phyloP scores from a whole-genome alignment of 805 yeast species.

The Candida sonorensis region DNA sequence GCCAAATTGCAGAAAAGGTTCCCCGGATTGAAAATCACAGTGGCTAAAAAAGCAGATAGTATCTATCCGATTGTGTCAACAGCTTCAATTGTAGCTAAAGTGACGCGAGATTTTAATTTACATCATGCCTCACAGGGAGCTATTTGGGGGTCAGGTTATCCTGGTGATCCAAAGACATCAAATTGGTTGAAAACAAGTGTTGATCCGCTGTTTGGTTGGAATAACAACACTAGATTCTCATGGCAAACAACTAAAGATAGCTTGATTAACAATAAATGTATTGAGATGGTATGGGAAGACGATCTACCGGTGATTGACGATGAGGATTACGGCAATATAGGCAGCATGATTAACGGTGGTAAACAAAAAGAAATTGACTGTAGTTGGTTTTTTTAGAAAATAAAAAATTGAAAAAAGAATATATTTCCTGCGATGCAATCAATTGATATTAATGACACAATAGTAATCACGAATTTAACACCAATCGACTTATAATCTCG shows the following conservation, averaged over 20 bases:
- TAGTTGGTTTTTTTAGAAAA: conserved; percentile 15
- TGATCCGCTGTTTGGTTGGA: conserved; percentile 84
- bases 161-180: conserved; percentile 85
- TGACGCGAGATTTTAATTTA: conserved; percentile 64
- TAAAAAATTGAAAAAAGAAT: no score
- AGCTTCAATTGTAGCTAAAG: conserved; percentile 95
- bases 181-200: conserved; percentile 60
- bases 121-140: conserved; percentile 13
- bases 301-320: conserved; percentile 31
- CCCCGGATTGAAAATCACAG: conserved; percentile 67
- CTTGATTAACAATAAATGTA: conserved; percentile 44
- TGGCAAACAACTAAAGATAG: conserved; percentile 92
- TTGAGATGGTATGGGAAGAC: conserved; percentile 57
- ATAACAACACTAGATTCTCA: conserved; percentile 63
- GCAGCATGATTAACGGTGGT: conserved; percentile 8
- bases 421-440: no score
- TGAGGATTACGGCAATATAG: conserved; percentile 18
- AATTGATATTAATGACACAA: no score
- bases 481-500: no score
- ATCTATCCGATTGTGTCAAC: conserved; percentile 87
- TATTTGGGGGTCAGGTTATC: conserved; percentile 85
- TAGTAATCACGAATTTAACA: no score
- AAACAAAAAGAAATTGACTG: conserved; percentile 7
- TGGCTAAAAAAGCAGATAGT: conserved; percentile 93
- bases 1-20: conserved; percentile 62